phyloP scores from a whole-genome alignment of 2,329 filamentous ascomycete species.

The Aspergillus neoniger region DNA sequence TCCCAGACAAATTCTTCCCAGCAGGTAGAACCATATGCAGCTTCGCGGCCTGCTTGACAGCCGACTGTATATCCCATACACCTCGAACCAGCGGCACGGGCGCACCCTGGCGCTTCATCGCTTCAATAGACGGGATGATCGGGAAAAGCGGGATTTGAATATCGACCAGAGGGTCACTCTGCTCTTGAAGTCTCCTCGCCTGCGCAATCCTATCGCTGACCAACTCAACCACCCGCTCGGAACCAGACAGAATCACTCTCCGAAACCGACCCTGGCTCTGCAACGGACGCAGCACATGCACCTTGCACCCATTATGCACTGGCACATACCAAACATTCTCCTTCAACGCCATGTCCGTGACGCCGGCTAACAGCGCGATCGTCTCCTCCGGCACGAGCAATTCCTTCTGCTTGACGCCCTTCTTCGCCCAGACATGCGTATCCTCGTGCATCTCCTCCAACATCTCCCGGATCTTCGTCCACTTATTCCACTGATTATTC shows the following conservation, averaged over 20 bases:
- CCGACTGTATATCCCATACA: conserved; percentile 28
- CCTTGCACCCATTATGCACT: conserved; percentile 40
- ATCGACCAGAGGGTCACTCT: conserved; percentile 32
- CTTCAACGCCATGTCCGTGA: conserved; percentile 28
- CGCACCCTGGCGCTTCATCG: conserved; percentile 24
- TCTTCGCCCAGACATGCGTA: conserved; percentile 14
- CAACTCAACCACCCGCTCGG: conserved; percentile 34
- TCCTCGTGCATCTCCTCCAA: conserved; percentile 28
- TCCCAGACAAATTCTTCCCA: conserved; percentile 23
- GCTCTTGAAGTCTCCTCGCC: conserved; percentile 26
- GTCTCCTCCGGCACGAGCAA: conserved; percentile 39
- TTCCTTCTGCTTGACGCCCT: conserved; percentile 28
- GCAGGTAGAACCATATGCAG: conserved; percentile 19
- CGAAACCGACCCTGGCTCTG: conserved; percentile 36
- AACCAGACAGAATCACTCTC: conserved; percentile 39
- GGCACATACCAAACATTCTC: conserved; percentile 43
- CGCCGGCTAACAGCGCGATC: conserved; percentile 35
- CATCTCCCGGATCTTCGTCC: conserved; percentile 30
- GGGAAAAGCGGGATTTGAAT: conserved; percentile 32
- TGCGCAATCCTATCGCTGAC: conserved; percentile 32
- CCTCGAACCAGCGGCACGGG: conserved; percentile 34
- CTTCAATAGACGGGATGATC: conserved; percentile 32
- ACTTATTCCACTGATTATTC: conserved; percentile 18
- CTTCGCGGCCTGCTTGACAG: conserved; percentile 4
- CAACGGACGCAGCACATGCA: conserved; percentile 37